These are phyloP conservation scores for Puccinia novopanici DNA, from an alignment of 1,284 basidiomycete genomes.

Conservation along the genomic window DNA sequence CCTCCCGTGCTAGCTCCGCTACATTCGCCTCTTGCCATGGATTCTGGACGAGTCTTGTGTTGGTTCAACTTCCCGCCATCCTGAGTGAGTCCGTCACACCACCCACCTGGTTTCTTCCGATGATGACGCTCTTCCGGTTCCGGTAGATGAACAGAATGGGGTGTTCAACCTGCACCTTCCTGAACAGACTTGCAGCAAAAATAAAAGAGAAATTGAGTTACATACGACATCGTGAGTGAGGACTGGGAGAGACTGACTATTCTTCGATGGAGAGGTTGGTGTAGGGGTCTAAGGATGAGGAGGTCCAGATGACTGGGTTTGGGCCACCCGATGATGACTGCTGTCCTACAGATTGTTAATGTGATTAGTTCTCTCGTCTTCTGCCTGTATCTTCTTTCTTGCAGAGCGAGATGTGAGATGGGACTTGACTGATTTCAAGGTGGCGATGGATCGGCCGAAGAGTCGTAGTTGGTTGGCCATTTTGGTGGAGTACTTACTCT, in stretches of 20 bases:
- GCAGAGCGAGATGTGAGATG: background rate
- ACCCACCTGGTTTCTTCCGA: constrained; percentile 78
- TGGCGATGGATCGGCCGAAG: background rate
- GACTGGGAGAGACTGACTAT: constrained; percentile 24
- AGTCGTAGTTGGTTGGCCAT: background rate
- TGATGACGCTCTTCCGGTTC: constrained; percentile 85
- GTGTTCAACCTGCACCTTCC: constrained; percentile 59
- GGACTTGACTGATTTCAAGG: background rate
- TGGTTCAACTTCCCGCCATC: background rate
- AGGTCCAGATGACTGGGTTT: background rate
- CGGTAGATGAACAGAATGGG: constrained; percentile 86
- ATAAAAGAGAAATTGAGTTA: no score
- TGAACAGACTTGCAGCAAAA: constrained; percentile 13
- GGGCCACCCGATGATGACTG: background rate
- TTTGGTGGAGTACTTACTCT: background rate
- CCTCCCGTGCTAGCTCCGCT: constrained; percentile 62
- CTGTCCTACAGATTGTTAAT: background rate
- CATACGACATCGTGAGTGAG: no score
- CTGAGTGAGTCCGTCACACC: no score
- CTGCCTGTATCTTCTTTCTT: background rate
- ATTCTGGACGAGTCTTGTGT: constrained; percentile 65
- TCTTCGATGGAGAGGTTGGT: constrained; percentile 40
- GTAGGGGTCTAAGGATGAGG: constrained; percentile 29
- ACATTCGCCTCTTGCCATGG: constrained; percentile 96
- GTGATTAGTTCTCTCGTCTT: background rate